Percentiles rank a stretch among this genome's conserved stretches.
phyloP scores from a whole-genome alignment of 139 green algal species.

The Micractinium conductrix region DNA sequence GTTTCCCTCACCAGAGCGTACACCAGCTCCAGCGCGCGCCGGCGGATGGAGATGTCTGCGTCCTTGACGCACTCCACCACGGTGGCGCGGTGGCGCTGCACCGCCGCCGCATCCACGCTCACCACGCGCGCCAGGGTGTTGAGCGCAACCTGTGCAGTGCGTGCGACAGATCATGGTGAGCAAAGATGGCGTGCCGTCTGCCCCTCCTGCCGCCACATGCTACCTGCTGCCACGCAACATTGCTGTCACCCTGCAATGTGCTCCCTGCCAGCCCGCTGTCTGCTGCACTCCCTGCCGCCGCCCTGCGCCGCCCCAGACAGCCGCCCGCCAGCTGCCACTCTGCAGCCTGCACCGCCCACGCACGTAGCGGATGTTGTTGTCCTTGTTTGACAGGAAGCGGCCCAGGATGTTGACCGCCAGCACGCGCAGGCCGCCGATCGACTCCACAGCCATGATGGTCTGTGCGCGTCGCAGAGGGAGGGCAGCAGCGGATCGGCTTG shows the following conservation, averaged over 20 bases:
- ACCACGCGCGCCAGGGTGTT: constrained; percentile 93
- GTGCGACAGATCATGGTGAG: no score
- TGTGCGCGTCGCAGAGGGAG: constrained; percentile 13
- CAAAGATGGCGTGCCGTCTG: no score
- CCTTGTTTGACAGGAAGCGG: constrained; percentile 75
- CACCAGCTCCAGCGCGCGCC: constrained; percentile 94
- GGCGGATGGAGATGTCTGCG: constrained; percentile 66
- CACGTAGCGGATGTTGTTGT: constrained; percentile 98
- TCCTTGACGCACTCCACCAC: constrained; percentile 98
- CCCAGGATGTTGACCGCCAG: constrained; percentile 98
- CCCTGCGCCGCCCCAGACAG: no score
- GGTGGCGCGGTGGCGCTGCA: constrained; percentile 94
- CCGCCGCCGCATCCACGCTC: constrained; percentile 80
- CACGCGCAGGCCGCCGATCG: constrained; percentile 90
- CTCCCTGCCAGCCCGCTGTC: no score
- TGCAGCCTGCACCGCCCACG: no score
- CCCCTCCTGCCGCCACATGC: no score
- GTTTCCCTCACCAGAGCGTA: constrained; percentile 82
- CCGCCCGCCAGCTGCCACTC: no score
- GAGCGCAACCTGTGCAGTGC: no score
- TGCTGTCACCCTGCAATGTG: no score
- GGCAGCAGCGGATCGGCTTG: neutral
- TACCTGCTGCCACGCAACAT: no score
- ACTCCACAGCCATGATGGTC: constrained; percentile 95
- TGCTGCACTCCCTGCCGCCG: no score